Evolutionary conservation across 2,329 filamentous ascomycete species (phyloP), one percentile per base, ranked within the genome.

Genomic region (Xylariomycetidae sp.): DNA sequence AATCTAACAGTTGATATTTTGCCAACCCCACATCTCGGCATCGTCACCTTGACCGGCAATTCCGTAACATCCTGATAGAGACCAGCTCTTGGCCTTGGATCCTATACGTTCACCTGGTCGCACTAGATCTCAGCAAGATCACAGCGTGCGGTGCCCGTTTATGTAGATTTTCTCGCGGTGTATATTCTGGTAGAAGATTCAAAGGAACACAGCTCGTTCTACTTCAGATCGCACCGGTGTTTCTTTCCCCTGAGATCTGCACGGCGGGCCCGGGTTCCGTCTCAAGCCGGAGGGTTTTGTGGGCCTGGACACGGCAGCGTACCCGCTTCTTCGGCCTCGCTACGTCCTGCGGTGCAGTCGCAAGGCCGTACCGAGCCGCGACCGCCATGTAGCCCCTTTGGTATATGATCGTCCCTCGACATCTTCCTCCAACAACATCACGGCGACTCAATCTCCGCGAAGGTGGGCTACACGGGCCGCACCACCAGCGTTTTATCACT

Each of bases 1-100:
- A 50, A 52, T 50, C 35, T 52, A 40, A n/a, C 28, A 31, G 34
- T 35, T 37, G 43, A 49, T 44, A 47, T 45, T 46, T 48, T 48
- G 47, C 43, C 34, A 22, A 49, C 42, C 47, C 44, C 39, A 43
- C 31, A 37, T 38, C 46, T 45, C 40, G 43, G 42, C 43, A 46
- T 45, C 40, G 43, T 41, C 32, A 43, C 42, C 46, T 36, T 38
- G 41, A 39, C 43, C 47, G 46, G 47, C 47, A 52, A 37, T 40
- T 45, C 31, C 23, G 19, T n/a, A n/a, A n/a, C n/a, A n/a, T n/a
- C n/a, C n/a, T n/a, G n/a, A n/a, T n/a, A n/a, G n/a, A n/a, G n/a
- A n/a, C n/a, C n/a, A n/a, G n/a, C n/a, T n/a, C n/a, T n/a, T n/a
- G n/a, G n/a, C n/a, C n/a, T n/a, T n/a, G n/a, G n/a, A n/a, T n/a